A percentile compares a stretch with the other conserved stretches of the same genome.
Conservation (phyloP, 148 eudicot genomes). For the Salicornia ramosissima region DNA sequence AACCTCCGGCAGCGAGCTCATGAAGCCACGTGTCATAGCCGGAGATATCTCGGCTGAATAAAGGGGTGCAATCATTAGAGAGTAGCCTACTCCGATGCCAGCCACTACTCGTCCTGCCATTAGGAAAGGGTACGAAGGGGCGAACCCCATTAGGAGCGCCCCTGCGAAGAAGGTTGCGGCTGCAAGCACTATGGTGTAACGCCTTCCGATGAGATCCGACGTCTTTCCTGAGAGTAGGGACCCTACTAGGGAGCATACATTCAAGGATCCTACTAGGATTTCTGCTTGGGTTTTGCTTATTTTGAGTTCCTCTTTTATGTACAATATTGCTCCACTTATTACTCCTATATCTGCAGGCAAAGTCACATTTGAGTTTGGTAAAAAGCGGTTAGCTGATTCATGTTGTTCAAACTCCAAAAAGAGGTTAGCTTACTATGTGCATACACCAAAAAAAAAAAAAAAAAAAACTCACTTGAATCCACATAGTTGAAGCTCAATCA, state of each 20-base stretch:
- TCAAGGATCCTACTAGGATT: slow-evolving; percentile 66
- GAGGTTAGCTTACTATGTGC: too few species aligned
- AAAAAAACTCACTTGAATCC: too few species aligned
- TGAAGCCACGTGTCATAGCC: slow-evolving; percentile 65
- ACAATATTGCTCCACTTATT: slow-evolving; percentile 78
- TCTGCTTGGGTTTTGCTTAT: slow-evolving; percentile 50
- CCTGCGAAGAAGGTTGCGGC: slow-evolving; percentile 69
- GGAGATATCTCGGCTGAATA: slow-evolving; percentile 89
- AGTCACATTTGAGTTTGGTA: not conserved
- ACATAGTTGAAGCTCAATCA: too few species aligned
- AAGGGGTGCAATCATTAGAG: slow-evolving; percentile 89
- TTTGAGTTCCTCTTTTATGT: slow-evolving; percentile 53
- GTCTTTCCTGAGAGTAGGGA: slow-evolving; percentile 75
- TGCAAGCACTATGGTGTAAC: slow-evolving; percentile 76
- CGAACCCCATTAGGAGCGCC: slow-evolving; percentile 75
- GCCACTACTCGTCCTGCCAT: slow-evolving; percentile 72
- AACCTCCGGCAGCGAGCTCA: slow-evolving; percentile 74
- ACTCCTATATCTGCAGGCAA: slow-evolving; percentile 68
- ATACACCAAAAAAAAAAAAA: too few species aligned
- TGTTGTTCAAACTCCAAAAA: too few species aligned
- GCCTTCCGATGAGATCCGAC: slow-evolving; percentile 75
- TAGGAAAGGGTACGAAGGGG: slow-evolving; percentile 62
- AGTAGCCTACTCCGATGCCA: slow-evolving; percentile 85
- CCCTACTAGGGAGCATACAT: slow-evolving; percentile 66
- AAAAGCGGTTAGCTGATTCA: not conserved